These are phyloP conservation scores for Aspergillus arachidicola DNA, from an alignment of 2,329 filamentous ascomycete species.

Conservation along the genomic window DNA sequence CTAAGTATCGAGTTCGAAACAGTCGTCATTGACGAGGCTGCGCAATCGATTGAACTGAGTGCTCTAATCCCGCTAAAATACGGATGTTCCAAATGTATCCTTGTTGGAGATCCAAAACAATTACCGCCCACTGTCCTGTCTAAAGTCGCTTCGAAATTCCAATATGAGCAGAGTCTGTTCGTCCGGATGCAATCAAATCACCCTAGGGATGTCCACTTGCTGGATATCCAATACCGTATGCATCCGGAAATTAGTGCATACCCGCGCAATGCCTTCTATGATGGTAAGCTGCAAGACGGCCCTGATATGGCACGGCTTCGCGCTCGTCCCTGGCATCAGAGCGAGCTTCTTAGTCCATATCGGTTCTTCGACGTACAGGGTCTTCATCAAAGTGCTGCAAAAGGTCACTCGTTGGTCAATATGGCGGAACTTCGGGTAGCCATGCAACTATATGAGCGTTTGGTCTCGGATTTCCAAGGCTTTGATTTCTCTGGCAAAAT, in stretches of 20 bases:
- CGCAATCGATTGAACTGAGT: slow-evolving; percentile 96
- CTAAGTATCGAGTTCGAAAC: slow-evolving; percentile 97
- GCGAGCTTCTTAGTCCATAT: slow-evolving; percentile 81
- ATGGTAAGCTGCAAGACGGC: slow-evolving; percentile 82
- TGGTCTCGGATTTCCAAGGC: slow-evolving; percentile 70
- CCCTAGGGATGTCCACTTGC: slow-evolving; percentile 81
- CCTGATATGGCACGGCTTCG: slow-evolving; percentile 77
- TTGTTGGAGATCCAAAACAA: slow-evolving; percentile 97
- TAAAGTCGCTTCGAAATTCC: slow-evolving; percentile 85
- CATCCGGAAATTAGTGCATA: slow-evolving; percentile 94
- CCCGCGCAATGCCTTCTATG: slow-evolving; percentile 90
- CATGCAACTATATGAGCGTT: slow-evolving; percentile 78
- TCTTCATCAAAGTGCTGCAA: slow-evolving; percentile 76
- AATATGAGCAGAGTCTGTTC: slow-evolving; percentile 97
- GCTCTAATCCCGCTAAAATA: slow-evolving; percentile 97
- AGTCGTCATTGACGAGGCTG: slow-evolving; percentile 96
- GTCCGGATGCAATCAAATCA: slow-evolving; percentile 97
- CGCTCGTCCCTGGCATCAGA: slow-evolving; percentile 81
- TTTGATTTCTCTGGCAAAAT: slow-evolving; percentile 80
- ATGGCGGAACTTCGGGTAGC: slow-evolving; percentile 83
- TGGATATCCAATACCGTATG: slow-evolving; percentile 99
- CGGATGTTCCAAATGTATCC: slow-evolving; percentile 91
- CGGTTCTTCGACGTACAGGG: slow-evolving; percentile 97
- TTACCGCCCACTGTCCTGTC: slow-evolving; percentile 94
- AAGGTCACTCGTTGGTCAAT: slow-evolving; percentile 89